A percentile compares a stretch with the other conserved stretches of the same genome.
Evolutionary conservation across 306 rosid genomes (phyloP).

Genomic region (Albizia julibrissin): DNA sequence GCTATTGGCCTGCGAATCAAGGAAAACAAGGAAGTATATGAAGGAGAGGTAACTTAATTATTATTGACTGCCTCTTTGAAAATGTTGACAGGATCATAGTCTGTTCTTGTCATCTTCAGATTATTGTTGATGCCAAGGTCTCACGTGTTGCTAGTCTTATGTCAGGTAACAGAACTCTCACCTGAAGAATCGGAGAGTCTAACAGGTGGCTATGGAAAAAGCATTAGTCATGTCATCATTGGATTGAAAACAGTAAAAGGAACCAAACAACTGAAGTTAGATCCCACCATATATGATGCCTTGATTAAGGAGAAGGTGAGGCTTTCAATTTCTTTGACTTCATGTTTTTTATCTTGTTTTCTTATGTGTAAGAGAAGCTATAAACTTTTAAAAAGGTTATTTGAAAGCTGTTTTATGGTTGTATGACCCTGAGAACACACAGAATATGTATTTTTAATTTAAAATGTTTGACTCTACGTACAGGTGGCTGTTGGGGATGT

Average conservation of each 20-base stretch:
- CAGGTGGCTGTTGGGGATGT: constrained; percentile 98
- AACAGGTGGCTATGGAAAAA: constrained; percentile 94
- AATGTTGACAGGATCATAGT: constrained; percentile 1
- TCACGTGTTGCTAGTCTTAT: constrained; percentile 29
- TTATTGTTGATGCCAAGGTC: constrained; percentile 9
- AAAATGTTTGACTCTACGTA: constrained; percentile 20
- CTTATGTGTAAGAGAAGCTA: not conserved
- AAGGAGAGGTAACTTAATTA: constrained; percentile 81
- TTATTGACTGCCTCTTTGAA: not conserved
- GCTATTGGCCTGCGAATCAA: constrained; percentile 92
- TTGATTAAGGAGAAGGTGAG: constrained; percentile 88
- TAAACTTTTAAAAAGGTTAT: not conserved
- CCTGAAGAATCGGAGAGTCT: constrained; percentile 95
- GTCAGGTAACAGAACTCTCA: constrained; percentile 87
- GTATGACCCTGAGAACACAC: not conserved
- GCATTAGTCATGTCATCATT: constrained; percentile 95
- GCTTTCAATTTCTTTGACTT: constrained; percentile 25
- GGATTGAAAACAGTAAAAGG: constrained; percentile 96
- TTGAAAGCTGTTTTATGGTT: constrained; percentile 9
- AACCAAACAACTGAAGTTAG: constrained; percentile 94
- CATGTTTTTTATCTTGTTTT: not conserved
- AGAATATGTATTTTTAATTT: constrained; percentile 1
- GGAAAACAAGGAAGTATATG: constrained; percentile 96
- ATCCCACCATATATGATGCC: constrained; percentile 96
- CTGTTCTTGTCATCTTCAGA: constrained; percentile 7